Base-by-base conservation (phyloP, 2,329 filamentous ascomycete genomes). In the Bertia moriformis region DNA sequence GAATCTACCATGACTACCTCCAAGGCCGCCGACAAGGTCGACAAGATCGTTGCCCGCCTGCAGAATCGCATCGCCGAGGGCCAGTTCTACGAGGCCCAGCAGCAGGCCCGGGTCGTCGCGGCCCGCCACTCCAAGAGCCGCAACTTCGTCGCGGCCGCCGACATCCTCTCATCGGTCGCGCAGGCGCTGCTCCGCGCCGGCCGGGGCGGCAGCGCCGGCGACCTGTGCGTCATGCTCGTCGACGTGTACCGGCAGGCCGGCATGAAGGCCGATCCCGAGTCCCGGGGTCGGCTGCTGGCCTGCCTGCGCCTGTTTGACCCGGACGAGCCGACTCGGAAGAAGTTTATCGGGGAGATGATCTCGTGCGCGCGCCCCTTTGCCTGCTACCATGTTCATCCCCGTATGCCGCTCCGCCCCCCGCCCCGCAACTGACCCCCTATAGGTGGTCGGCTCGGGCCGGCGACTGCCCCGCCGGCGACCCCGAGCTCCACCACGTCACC, bases 11-110 rank as follows among this genome's bases (percentile, higher is more conserved):
- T n/a, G n/a, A n/a, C n/a, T n/a, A 36, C 15, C 33, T 36, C 18
- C n/a, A 37, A 19, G 18, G 19, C 40, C n/a, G n/a, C n/a, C 39
- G 48, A 65, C 39, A 77, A 76, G 49, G 80, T 83, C 41, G 74
- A 81, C 44, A 83, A 82, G 60, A 81, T 78, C 35, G 76, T 83
- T 49, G 72, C 73, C 44, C 71, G 78, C 40, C 78, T 95, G 57
- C 83, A 89, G 63, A 69, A 83, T 60, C 89, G 86, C 60, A 94
- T 94, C 60, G 69, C 76, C 48, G 86, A 93, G 60, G 89, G 88
- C 52, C 81, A 91, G 57, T 95, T 77, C 70, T 98, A 98, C 66
- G 91, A 98, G 71, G 91, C 91, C 42, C 89, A 96, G 63, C 91
- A 98, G 61, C 91, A 98, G 66, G 85, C 94, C 48, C 86, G 91